phyloP scores from a whole-genome alignment of 352 stramenopile species.

The Phytophthora pseudosyringae region DNA sequence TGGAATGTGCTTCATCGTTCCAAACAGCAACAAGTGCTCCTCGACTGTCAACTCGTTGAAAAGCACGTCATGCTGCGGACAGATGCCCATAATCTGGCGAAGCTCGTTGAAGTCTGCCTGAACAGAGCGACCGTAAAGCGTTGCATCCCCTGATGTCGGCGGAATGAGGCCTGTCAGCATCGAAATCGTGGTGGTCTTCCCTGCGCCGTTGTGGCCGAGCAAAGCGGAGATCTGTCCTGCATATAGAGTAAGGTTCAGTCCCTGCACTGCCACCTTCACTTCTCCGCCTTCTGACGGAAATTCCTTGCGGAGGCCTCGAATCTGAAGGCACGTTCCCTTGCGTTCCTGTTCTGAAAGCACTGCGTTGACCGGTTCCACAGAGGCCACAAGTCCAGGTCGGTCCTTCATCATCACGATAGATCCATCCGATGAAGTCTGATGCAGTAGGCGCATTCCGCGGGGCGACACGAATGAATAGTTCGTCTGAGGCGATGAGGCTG shows the following conservation, averaged over 20 bases:
- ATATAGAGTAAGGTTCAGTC: slow-evolving; percentile 91
- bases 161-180: slow-evolving; percentile 93
- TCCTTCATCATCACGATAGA: slow-evolving; percentile 44
- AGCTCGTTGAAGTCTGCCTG: slow-evolving; percentile 85
- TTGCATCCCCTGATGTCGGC: slow-evolving; percentile 67
- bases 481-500: slow-evolving; percentile 29
- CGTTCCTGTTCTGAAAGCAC: slow-evolving; percentile 49
- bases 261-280: slow-evolving; percentile 83
- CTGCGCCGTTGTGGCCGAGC: slow-evolving; percentile 85
- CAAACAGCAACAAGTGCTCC: slow-evolving; percentile 96
- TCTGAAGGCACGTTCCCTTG: slow-evolving; percentile 55
- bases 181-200: slow-evolving; percentile 93
- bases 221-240: slow-evolving; percentile 93
- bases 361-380: slow-evolving; percentile 52
- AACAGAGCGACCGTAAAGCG: slow-evolving; percentile 77
- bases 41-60: slow-evolving; percentile 94
- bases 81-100: slow-evolving; percentile 94
- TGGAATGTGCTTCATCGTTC: slow-evolving; percentile 89
- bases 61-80: slow-evolving; percentile 97
- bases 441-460: slow-evolving; percentile 26
- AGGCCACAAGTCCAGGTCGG: slow-evolving; percentile 20
- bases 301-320: slow-evolving; percentile 53
- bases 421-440: slow-evolving; percentile 38
- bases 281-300: slow-evolving; percentile 70
- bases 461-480: slow-evolving; percentile 32